These are phyloP conservation scores for Sporothrix protearum DNA, from an alignment of 2,329 filamentous ascomycete species.

Conservation along the genomic window DNA sequence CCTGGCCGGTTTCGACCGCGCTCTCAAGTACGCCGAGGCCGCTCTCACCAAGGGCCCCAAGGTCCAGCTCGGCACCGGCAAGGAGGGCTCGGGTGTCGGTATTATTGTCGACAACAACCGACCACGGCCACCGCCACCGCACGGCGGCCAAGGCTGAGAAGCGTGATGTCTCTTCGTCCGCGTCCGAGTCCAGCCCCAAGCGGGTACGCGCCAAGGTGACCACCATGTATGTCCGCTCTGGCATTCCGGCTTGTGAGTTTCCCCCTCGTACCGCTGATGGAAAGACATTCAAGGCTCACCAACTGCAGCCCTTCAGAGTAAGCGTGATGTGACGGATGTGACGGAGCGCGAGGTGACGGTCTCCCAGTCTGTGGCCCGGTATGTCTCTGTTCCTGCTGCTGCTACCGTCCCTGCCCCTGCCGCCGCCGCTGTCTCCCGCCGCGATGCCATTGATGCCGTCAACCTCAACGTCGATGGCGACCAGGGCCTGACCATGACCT, in stretches of 20 bases:
- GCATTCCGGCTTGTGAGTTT: conserved; percentile 43
- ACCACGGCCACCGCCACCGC: conserved; percentile 22
- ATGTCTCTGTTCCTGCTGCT: background rate
- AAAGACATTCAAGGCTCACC: background rate
- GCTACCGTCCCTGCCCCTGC: conserved; percentile 3
- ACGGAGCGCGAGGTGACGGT: background rate
- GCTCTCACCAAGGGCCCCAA: conserved; percentile 46
- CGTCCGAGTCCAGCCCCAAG: conserved; percentile 29
- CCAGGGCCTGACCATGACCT: conserved; percentile 47
- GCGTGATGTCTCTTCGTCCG: conserved; percentile 26
- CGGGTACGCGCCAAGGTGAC: conserved; percentile 44
- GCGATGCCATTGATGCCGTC: conserved; percentile 40
- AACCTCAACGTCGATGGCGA: conserved; percentile 45
- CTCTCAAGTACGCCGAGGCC: conserved; percentile 45
- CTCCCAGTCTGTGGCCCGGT: background rate
- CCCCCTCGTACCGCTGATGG: background rate
- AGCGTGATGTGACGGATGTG: conserved; percentile 22
- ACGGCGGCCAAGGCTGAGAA: conserved; percentile 21
- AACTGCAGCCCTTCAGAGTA: conserved; percentile 33
- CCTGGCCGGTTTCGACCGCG: conserved; percentile 45
- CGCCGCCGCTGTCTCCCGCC: conserved; percentile 24
- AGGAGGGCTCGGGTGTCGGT: conserved; percentile 41
- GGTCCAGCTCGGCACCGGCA: conserved; percentile 47
- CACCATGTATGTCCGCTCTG: conserved; percentile 46
- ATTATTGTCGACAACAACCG: conserved; percentile 37